Evolutionary conservation across 148 eudicot genomes (phyloP).

Genomic region (Beta vulgaris): DNA sequence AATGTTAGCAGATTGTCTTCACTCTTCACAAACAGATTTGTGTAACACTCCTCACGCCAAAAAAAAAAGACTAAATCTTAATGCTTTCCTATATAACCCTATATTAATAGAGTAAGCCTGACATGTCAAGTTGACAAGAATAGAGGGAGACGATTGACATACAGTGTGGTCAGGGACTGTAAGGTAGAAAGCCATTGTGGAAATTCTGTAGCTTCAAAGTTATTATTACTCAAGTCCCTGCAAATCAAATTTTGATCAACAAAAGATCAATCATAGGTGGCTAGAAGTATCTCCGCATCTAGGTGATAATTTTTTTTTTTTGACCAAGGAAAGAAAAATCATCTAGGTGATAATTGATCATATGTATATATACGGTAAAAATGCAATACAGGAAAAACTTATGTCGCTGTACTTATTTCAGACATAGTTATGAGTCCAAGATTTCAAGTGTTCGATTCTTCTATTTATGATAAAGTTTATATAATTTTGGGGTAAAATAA

Average conservation of each 20-base stretch:
- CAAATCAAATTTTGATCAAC: conserved; percentile 15
- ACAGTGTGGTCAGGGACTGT: conserved; percentile 74
- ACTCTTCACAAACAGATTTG: not conserved
- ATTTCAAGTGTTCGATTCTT: too few species aligned
- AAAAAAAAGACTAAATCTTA: not conserved
- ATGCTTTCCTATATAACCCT: not conserved
- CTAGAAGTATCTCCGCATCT: too few species aligned
- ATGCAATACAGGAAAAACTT: too few species aligned
- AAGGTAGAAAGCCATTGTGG: conserved; percentile 71
- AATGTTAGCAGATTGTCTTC: not conserved
- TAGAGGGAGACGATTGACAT: conserved; percentile 32
- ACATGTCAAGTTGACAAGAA: conserved; percentile 1
- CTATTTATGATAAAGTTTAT: too few species aligned
- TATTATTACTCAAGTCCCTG: conserved; percentile 98
- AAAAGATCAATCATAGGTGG: not conserved
- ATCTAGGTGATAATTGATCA: too few species aligned
- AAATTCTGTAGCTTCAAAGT: conserved; percentile 49
- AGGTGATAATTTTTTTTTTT: too few species aligned
- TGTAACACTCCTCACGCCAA: not conserved
- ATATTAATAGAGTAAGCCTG: not conserved
- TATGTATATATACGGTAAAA: too few species aligned
- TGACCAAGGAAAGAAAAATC: too few species aligned
- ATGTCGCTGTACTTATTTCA: too few species aligned
- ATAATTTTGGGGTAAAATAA: too few species aligned
- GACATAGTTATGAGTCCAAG: too few species aligned